phyloP scores from a whole-genome alignment of 805 yeast genomes.

The Pichia ethanolica region DNA sequence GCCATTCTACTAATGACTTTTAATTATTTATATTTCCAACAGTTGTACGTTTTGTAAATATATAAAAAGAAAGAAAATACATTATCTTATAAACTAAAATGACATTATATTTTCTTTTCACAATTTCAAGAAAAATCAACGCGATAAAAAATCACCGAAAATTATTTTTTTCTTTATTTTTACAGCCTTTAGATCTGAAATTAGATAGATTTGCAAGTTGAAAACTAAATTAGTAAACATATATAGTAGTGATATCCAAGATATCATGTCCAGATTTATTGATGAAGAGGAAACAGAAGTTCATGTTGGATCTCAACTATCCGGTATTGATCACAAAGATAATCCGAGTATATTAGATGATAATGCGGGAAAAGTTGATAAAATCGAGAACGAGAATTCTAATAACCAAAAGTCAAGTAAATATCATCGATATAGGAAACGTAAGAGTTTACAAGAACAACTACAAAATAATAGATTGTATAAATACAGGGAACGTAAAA shows the following conservation, averaged over 20 bases:
- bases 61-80: too few relatives aligned
- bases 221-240: too few relatives aligned
- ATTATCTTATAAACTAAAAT: too few relatives aligned
- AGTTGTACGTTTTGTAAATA: too few relatives aligned
- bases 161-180: too few relatives aligned
- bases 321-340: not conserved
- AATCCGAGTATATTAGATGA: not conserved
- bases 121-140: too few relatives aligned
- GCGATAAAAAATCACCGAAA: too few relatives aligned
- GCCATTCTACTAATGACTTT: not conserved
- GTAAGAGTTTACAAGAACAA: constrained; percentile 38
- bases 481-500: constrained; percentile 21
- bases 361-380: not conserved
- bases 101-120: too few relatives aligned
- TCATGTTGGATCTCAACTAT: constrained; percentile 8
- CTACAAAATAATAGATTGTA: constrained; percentile 30
- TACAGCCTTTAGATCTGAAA: too few relatives aligned
- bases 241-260: too few relatives aligned
- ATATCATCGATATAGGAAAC: constrained; percentile 5
- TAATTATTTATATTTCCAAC: too few relatives aligned
- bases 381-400: constrained; percentile 15
- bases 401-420: too few relatives aligned
- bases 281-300: constrained; percentile 11
- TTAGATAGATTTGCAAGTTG: not conserved
- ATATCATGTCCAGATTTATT: not conserved